phyloP scores from a whole-genome alignment of 352 stramenopile genomes.

The Phytophthora aleatoria region DNA sequence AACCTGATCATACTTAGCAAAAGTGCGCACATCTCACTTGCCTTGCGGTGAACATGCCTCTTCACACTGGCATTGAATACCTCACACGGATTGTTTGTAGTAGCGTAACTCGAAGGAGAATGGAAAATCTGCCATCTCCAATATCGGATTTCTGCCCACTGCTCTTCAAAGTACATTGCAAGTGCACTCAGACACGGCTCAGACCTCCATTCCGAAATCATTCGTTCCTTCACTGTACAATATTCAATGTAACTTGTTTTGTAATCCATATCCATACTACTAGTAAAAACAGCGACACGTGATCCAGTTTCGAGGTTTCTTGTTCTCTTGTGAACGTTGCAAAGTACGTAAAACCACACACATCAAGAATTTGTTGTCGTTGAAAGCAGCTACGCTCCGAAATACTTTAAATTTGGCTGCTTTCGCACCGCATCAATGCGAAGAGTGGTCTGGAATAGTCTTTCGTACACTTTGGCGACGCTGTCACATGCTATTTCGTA shows the following conservation, averaged over 20 bases:
- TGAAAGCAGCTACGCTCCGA: too few relatives aligned
- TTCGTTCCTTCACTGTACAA: not conserved
- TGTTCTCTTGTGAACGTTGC: too few relatives aligned
- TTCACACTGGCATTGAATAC: constrained; percentile 14
- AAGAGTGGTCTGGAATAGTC: too few relatives aligned
- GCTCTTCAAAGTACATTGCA: constrained; percentile 9
- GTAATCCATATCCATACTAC: not conserved
- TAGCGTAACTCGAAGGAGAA: constrained; percentile 7
- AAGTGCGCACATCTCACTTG: constrained; percentile 5
- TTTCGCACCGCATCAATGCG: too few relatives aligned
- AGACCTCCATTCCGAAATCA: not conserved
- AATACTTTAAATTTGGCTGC: too few relatives aligned
- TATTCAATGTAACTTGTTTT: not conserved
- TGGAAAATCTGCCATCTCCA: constrained; percentile 15
- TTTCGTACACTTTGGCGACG: too few relatives aligned
- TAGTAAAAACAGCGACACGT: too few relatives aligned
- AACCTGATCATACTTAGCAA: constrained; percentile 17
- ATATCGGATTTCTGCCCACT: constrained; percentile 13
- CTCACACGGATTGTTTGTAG: constrained; percentile 12
- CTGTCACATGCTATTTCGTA: too few relatives aligned
- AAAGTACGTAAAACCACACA: too few relatives aligned
- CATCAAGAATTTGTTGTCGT: too few relatives aligned
- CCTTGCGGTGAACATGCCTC: constrained; percentile 2
- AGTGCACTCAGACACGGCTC: not conserved
- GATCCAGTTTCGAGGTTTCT: too few relatives aligned